Evolutionary conservation across 163 green algal genomes (phyloP), one percentile per base, ranked within the genome.

Genomic region (Scenedesmus sp.): DNA sequence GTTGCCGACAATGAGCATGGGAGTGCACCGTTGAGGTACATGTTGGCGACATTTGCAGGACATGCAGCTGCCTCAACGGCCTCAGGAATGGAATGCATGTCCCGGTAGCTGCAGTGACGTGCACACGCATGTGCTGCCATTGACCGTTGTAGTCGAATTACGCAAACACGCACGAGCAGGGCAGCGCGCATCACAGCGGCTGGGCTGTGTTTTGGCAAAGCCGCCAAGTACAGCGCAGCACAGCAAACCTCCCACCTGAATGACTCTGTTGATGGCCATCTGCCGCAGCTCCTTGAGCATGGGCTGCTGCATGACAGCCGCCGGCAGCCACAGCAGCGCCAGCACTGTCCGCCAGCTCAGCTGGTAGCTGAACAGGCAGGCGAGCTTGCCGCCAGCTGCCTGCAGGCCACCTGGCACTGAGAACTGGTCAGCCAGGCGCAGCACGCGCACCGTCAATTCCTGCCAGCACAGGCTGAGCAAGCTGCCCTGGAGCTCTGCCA

Each of bases 301-400:
- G 1, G 59, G 83, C 83, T 88, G 83, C 53, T 79, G 51, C 70
- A n/a, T 44, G 5, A 88, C 22, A 40, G 83, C 40, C 15, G n/a
- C 59, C 26, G 83, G 83, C 83, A 88, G 83, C 83, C 83, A 88
- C 35, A 88, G 83, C 53, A 88, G 37, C 35, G 56, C 51, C 56
- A 88, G 33, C 83, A 81, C 83, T n/a, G 83, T 59, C 10, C 22
- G 83, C 51, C 83, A 88, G 56, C 83, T 88, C 83, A 88, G 33
- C 33, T 85, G 80, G 80, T 70, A 85, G 61, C 83, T 81, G 83
- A 80, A 88, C 37, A 88, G 83, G 35, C 83, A 59, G 18, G 15
- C 44, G 20, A 88, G 61, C 83, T 61, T 80, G 4, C 4, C 59
- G 10, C 22, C 83, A 35, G 83, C 83, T 16, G 33, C 51, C 33